These are phyloP conservation scores for Raffaelea ambrosiae DNA, from an alignment of 2,329 filamentous ascomycete genomes.

Conservation along the genomic window DNA sequence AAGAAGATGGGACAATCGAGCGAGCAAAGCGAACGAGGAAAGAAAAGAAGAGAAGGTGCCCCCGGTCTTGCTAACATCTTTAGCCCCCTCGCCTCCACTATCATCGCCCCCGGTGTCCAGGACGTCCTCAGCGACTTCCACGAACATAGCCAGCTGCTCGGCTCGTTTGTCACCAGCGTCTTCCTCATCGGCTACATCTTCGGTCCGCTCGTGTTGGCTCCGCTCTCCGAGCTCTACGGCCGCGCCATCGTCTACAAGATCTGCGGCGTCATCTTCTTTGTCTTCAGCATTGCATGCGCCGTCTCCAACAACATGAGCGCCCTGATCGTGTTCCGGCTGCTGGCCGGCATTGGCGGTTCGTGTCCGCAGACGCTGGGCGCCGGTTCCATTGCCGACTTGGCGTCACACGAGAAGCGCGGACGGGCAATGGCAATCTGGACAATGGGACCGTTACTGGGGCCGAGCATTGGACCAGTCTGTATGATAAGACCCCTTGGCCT, in stretches of 20 bases:
- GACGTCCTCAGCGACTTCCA: slow-evolving; percentile 41
- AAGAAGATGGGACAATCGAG: not conserved
- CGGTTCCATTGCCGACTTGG: slow-evolving; percentile 57
- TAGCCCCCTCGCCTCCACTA: no score
- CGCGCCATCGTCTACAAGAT: slow-evolving; percentile 35
- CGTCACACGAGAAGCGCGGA: slow-evolving; percentile 45
- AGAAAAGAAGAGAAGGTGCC: no score
- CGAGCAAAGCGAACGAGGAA: not conserved
- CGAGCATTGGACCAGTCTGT: slow-evolving; percentile 34
- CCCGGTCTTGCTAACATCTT: no score
- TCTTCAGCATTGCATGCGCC: slow-evolving; percentile 43
- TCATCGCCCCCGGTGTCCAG: no score
- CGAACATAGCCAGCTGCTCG: slow-evolving; percentile 39
- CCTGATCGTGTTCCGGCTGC: slow-evolving; percentile 54
- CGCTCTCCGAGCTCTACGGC: slow-evolving; percentile 51
- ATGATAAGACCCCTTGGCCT: no score
- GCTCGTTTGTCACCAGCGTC: slow-evolving; percentile 58
- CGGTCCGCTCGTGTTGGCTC: slow-evolving; percentile 49
- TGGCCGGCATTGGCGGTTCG: slow-evolving; percentile 52
- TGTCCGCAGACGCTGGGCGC: slow-evolving; percentile 63
- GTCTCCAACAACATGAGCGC: slow-evolving; percentile 36
- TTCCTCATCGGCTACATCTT: slow-evolving; percentile 56
- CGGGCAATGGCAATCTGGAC: slow-evolving; percentile 42
- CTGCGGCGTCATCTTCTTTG: slow-evolving; percentile 29
- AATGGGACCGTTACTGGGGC: slow-evolving; percentile 28